These are phyloP conservation scores for Gnaphalium uliginosum DNA, from an alignment of 129 eudicot species.

Conservation along the genomic window DNA sequence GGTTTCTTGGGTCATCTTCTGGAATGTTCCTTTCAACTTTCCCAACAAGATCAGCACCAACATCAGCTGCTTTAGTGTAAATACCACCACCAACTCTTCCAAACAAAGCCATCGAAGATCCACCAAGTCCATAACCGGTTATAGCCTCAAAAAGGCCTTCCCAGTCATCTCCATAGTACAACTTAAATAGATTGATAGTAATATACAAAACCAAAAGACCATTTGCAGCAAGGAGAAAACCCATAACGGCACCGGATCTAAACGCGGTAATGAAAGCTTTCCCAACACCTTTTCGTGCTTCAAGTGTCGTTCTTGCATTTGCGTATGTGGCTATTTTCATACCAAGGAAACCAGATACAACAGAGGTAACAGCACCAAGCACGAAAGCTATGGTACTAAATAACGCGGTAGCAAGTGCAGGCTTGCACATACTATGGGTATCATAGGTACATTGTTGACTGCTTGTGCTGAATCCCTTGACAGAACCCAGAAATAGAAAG, in stretches of 20 bases:
- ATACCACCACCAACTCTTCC: constrained; percentile 90
- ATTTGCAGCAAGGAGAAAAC: constrained; percentile 75
- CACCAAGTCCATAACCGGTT: constrained; percentile 81
- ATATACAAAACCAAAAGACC: constrained; percentile 65
- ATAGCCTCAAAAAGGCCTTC: constrained; percentile 81
- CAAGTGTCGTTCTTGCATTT: constrained; percentile 71
- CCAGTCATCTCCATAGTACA: constrained; percentile 81
- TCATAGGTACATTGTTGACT: constrained; percentile 59
- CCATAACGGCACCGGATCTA: constrained; percentile 82
- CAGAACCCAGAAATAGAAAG: constrained; percentile 81
- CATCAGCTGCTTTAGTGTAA: constrained; percentile 78
- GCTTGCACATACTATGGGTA: constrained; percentile 60
- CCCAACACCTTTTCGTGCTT: constrained; percentile 74
- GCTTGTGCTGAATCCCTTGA: constrained; percentile 74
- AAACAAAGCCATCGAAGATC: constrained; percentile 78
- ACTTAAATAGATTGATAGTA: constrained; percentile 55
- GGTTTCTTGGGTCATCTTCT: constrained; percentile 78
- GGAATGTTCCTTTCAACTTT: constrained; percentile 79
- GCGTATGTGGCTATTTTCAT: constrained; percentile 87
- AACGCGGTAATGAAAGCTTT: constrained; percentile 66
- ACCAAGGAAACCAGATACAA: constrained; percentile 80
- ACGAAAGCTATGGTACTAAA: constrained; percentile 71
- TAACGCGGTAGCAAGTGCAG: constrained; percentile 77
- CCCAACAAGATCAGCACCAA: constrained; percentile 79
- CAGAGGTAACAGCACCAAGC: constrained; percentile 86